Evolutionary conservation across 83 land plant species (phyloP), one percentile per base, ranked within the genome.

Genomic region (Isoetes engelmannii): DNA sequence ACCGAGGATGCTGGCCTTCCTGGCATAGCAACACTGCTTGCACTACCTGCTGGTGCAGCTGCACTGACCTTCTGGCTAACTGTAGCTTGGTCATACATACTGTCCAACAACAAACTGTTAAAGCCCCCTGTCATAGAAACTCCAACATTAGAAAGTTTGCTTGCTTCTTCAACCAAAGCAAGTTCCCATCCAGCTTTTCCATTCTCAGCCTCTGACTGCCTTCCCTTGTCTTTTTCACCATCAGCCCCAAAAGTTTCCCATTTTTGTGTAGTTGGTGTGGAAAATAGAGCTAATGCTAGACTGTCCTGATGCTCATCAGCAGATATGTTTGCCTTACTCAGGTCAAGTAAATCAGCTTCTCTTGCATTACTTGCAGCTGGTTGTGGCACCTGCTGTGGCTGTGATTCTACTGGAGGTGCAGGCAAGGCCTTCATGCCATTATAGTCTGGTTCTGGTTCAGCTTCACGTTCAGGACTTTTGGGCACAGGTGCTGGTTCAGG

Each of bases 11-110:
- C 45, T 46, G 70, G 73, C 67, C 72, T 76, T 6, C 75, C 82
- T 0, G 96, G 92, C 63, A 93, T 28, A 6, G 91, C 97, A 28
- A 90, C 88, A 66, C 98, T 93, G 74, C 98, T 93, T 19, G 92
- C 84, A 60, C 96, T 93, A 10, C 96, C 96, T 1, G 82, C 70
- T 13, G 77, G 83, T 45, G 69, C 42, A 47, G 76, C 65, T 0
- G 85, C 76, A 62, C 73, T 77, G 42, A 67, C 58, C 45, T 85
- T 88, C 69, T 90, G 89, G 57, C 77, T 69, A 48, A 79, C 86
- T 44, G 76, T 77, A 28, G 86, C 98, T 61, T 85, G 89, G 44
- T 90, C 91, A 66, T 92, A 92, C 89, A 92, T 85, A 15, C 98
- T 94, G 47, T 84, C 81, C 77, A 92, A 53, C n/a, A 92, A 72